Conservation (phyloP, 345 rosid genomes). For the Populus davidiana region DNA sequence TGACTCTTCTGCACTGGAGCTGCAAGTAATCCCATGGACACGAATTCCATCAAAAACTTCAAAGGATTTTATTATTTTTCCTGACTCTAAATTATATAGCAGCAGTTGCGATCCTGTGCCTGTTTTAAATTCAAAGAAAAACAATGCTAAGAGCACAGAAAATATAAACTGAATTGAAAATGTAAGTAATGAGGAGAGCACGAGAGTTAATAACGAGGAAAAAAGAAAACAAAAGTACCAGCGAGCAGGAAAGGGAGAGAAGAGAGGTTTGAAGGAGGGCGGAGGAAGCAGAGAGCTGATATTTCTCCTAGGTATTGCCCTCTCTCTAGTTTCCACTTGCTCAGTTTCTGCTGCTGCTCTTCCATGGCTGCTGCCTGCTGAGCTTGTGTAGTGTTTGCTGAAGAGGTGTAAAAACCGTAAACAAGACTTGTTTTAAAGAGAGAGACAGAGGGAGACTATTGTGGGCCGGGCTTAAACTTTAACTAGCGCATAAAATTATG, state of each 20-base stretch:
- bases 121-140: slow-evolving; percentile 15
- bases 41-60: slow-evolving; percentile 82
- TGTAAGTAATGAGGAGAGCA: background rate
- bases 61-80: slow-evolving; percentile 51
- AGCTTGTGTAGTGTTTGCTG: background rate
- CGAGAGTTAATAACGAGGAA: background rate
- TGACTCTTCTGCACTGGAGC: background rate
- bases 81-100: slow-evolving; percentile 54
- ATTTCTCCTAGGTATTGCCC: slow-evolving; percentile 82
- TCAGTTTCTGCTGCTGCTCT: slow-evolving; percentile 27
- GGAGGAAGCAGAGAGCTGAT: slow-evolving; percentile 73
- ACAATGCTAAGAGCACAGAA: background rate
- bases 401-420: background rate
- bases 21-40: slow-evolving; percentile 69
- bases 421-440: background rate
- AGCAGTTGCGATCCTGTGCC: slow-evolving; percentile 83
- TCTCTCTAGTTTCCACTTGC: slow-evolving; percentile 39
- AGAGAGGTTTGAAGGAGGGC: slow-evolving; percentile 46
- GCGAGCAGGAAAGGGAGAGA: slow-evolving; percentile 61
- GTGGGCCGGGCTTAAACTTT: background rate
- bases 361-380: slow-evolving; percentile 36
- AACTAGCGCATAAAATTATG: no score
- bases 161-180: background rate
- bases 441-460: background rate
- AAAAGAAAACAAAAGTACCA: slow-evolving; percentile 29